Evolutionary conservation across 2,329 filamentous ascomycete species (phyloP).

Genomic region (Fusarium circinatum): DNA sequence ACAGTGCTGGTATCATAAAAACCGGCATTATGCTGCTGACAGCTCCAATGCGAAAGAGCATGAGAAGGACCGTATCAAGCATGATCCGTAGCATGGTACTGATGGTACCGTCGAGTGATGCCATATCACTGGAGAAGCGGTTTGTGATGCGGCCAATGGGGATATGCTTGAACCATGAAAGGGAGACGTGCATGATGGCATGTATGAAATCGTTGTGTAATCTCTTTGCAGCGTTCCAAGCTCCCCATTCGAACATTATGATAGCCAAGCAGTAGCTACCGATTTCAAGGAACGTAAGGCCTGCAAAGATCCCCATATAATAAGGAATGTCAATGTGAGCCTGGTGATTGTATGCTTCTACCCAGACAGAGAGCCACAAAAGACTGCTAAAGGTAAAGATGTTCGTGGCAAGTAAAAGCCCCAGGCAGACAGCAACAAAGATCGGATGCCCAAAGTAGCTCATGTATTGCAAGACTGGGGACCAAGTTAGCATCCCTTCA

Average conservation of each 20-base stretch:
- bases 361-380: constrained; percentile 64
- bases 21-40: constrained; percentile 63
- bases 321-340: constrained; percentile 58
- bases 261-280: constrained; percentile 55
- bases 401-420: constrained; percentile 54
- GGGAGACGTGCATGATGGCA: constrained; percentile 62
- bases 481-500: constrained; percentile 24
- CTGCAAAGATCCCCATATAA: constrained; percentile 64
- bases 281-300: constrained; percentile 56
- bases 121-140: constrained; percentile 66
- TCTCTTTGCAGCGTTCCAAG: constrained; percentile 64
- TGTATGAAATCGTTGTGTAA: constrained; percentile 64
- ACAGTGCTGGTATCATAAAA: constrained; percentile 58
- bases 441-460: constrained; percentile 59
- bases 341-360: constrained; percentile 60
- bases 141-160: constrained; percentile 64
- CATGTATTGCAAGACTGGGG: constrained; percentile 61
- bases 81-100: constrained; percentile 56
- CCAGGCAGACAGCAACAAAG: constrained; percentile 54
- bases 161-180: constrained; percentile 67
- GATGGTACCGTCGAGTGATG: constrained; percentile 63
- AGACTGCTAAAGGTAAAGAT: constrained; percentile 55
- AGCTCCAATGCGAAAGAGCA: constrained; percentile 58
- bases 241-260: constrained; percentile 63
- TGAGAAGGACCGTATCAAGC: constrained; percentile 54